Percentiles rank a stretch among this genome's conserved stretches.
Conservation (phyloP, 2,329 filamentous ascomycete genomes). For the Hysterium pulicare region DNA sequence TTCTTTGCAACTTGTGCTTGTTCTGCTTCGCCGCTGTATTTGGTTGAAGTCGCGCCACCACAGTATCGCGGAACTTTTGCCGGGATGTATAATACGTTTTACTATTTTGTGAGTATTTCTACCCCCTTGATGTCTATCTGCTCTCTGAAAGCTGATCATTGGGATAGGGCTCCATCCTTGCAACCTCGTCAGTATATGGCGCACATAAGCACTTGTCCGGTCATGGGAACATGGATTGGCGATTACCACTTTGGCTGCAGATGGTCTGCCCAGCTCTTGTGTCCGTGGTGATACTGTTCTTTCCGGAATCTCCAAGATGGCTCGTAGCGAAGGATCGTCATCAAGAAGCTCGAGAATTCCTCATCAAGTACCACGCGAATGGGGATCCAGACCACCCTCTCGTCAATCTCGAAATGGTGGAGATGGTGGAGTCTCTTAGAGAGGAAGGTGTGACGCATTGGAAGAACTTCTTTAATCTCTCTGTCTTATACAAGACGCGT, state of each 20-base stretch:
- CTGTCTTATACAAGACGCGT: slow-evolving; percentile 17
- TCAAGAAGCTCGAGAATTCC: slow-evolving; percentile 19
- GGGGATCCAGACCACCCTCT: slow-evolving; percentile 37
- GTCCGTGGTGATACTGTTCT: slow-evolving; percentile 16
- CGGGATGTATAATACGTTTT: slow-evolving; percentile 30
- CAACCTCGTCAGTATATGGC: slow-evolving; percentile 20
- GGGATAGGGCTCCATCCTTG: slow-evolving; percentile 21
- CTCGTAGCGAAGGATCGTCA: slow-evolving; percentile 21
- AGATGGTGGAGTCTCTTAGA: slow-evolving; percentile 24
- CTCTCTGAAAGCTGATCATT: too few relatives aligned
- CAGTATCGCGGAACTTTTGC: slow-evolving; percentile 26
- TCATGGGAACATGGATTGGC: slow-evolving; percentile 17
- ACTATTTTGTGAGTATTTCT: slow-evolving; percentile 24
- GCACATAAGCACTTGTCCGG: slow-evolving; percentile 18
- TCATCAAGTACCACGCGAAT: slow-evolving; percentile 54
- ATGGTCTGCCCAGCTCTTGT: slow-evolving; percentile 20
- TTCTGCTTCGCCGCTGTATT: slow-evolving; percentile 17
- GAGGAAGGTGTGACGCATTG: slow-evolving; percentile 16
- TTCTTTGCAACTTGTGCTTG: slow-evolving; percentile 34
- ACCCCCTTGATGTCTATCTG: too few relatives aligned
- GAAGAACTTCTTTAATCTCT: slow-evolving; percentile 20
- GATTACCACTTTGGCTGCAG: slow-evolving; percentile 20
- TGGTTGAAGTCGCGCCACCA: slow-evolving; percentile 26
- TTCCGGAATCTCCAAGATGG: slow-evolving; percentile 20
- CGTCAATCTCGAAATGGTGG: slow-evolving; percentile 28